Base-by-base conservation (phyloP, 2,329 filamentous ascomycete species). In the Xylaria sp. region DNA sequence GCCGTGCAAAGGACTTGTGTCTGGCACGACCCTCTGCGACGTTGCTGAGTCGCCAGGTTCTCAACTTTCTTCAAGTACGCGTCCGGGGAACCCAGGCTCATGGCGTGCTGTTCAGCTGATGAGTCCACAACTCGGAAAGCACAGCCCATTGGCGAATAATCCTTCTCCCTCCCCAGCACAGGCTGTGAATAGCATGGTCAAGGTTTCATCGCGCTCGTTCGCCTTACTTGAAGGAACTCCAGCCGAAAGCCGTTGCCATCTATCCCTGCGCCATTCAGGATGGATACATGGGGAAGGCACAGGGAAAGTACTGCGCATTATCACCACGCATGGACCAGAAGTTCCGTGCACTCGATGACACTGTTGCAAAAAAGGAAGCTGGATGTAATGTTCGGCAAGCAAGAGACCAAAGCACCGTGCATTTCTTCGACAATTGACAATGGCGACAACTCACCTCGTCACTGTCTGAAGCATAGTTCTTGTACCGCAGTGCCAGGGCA, bases 401-500 rank as follows among this genome's bases (percentile, higher is more conserved):
- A 39, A 55, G 35, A 10, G 16, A 51, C 42, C 11, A 53, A 57
- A 53, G 37, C 51, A 16, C 30, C 11, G 23, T 4, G 35, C 13
- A 50, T 7, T 47, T 16, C 16, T 18, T 13, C 8, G 19, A 23
- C 10, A 51, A 18, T 1, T 47, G 18, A 51, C 48, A 58, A 5
- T 52, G 46, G 52, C 49, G 11, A 54, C 6, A 18, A 61, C 64
- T 63, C 56, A 69, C 63, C 65, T 69, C 54, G 37, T 66, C 61
- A 34, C 59, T 65, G 48, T 69, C 67, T 5, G 67, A 71, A 6
- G 75, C 79, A 71, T 87, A 88, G 66, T 82, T 78, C 59, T 76
- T 74, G 63, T 82, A 85, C 56, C 85, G 74, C 57, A 81, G 61
- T 19, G 83, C 85, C 5, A 88, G 68, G 13, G 77, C 76, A 62